These are phyloP conservation scores for Pharus latifolius DNA, from an alignment of 176 grass and related monocot species.

Conservation along the genomic window DNA sequence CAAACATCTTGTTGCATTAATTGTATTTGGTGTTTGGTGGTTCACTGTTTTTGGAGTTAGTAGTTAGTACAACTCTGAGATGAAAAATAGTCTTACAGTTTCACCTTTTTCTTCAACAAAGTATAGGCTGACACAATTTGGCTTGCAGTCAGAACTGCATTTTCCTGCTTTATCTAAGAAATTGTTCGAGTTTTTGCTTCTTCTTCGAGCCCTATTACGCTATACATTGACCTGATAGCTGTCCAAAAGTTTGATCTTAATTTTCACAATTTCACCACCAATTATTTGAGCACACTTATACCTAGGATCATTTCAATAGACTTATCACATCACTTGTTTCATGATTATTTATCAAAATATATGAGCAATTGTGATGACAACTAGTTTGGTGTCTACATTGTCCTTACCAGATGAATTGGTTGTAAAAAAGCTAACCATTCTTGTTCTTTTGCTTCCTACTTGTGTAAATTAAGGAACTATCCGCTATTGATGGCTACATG, in stretches of 20 bases:
- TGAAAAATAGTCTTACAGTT: background rate
- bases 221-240: background rate
- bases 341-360: too few species aligned
- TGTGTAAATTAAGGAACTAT: constrained; percentile 66
- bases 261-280: background rate
- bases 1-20: background rate
- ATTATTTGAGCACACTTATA: background rate
- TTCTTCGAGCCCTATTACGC: background rate
- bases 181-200: too few species aligned
- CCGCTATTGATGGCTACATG: constrained; percentile 92
- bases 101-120: background rate
- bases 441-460: background rate
- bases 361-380: too few species aligned
- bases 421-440: background rate
- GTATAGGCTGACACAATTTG: background rate
- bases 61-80: background rate
- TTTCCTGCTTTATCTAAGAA: too few species aligned
- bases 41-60: background rate
- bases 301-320: background rate
- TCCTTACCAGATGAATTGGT: too few species aligned
- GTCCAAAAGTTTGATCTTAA: background rate
- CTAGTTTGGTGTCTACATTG: too few species aligned
- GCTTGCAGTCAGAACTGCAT: background rate
- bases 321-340: background rate
- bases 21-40: background rate